Base-by-base conservation (phyloP, 192 early-diverging fungal genomes). In the Podila clonocystis region DNA sequence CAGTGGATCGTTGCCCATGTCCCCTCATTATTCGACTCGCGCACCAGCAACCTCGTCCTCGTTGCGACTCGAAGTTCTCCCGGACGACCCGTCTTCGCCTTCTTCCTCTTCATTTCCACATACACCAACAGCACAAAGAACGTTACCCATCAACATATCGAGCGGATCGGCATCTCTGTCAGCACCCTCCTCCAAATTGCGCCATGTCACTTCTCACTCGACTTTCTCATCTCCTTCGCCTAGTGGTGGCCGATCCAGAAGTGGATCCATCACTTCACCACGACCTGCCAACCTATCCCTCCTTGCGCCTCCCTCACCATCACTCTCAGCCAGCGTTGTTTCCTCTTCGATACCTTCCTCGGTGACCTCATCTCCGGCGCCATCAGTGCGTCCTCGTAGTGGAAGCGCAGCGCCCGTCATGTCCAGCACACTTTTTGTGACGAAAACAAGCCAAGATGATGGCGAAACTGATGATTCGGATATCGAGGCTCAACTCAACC, bases 221-320 rank as follows among this genome's bases (percentile, higher is more conserved):
- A 68, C 33, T 30, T 80, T 80, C 24, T 29, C 24, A 6, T 24
- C 70, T 13, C 20, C 70, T n/a, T 57, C 76, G 8, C 19, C 77
- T 49, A 41, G 58, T 3, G 58, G 70, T 17, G 71, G 77, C 12
- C 77, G 77, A 57, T 73, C 77, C 31, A 80, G 77, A 63, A 80
- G 77, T 41, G 77, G 66, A 28, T 80, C 77, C 41, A 80, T 80
- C 62, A 80, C 77, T 11, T 73, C 77, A 19, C 77, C 77, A 30
- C 45, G 77, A 57, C 77, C 77, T 5, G 49, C 77, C 50, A 80
- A 80, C 24, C 70, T 80, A 0, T 63, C 77, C 2, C 70, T 73
- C 1, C 62, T 72, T 5, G 62, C 62, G 3, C 71, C 77, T 26
- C 65, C 70, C 2, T 73, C 77, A 0, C 70, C 75, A 24, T 67